phyloP scores from a whole-genome alignment of 306 rosid species.

The Malus sieversii region DNA sequence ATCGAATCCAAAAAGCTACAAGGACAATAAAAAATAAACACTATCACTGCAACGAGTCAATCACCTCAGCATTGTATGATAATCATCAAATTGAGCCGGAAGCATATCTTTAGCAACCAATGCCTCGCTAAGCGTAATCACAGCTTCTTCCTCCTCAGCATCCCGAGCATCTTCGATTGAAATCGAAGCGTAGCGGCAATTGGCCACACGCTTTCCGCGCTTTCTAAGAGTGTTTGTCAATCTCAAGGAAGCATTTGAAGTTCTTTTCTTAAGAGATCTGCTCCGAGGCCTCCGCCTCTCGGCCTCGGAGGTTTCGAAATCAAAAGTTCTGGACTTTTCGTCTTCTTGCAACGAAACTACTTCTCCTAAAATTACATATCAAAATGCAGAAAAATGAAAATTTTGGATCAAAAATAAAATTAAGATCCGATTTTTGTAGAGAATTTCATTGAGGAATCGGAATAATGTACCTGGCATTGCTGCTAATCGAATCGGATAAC shows the following conservation, averaged over 20 bases:
- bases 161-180: slow-evolving; percentile 86
- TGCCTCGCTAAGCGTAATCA: slow-evolving; percentile 49
- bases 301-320: slow-evolving; percentile 72
- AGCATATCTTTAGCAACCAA: slow-evolving; percentile 58
- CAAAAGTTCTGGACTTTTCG: slow-evolving; percentile 40
- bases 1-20: slow-evolving; percentile 6
- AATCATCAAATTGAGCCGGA: slow-evolving; percentile 74
- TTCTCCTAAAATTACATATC: slow-evolving; percentile 34
- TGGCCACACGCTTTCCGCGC: slow-evolving; percentile 58
- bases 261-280: slow-evolving; percentile 72
- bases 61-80: slow-evolving; percentile 88
- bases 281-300: slow-evolving; percentile 65
- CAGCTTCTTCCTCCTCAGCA: slow-evolving; percentile 80
- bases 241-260: slow-evolving; percentile 54
- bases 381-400: neutral
- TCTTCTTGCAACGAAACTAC: slow-evolving; percentile 46
- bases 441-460: neutral
- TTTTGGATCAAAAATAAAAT: neutral
- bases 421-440: neutral
- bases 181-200: slow-evolving; percentile 56
- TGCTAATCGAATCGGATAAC: slow-evolving; percentile 4
- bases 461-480: slow-evolving; percentile 59
- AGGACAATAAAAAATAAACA: neutral
- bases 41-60: slow-evolving; percentile 5
- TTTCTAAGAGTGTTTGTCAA: slow-evolving; percentile 53